Percentiles rank a stretch among this genome's conserved stretches.
Evolutionary conservation across 192 early-diverging fungal species (phyloP).

Genomic region (Backusella tarrabulga): DNA sequence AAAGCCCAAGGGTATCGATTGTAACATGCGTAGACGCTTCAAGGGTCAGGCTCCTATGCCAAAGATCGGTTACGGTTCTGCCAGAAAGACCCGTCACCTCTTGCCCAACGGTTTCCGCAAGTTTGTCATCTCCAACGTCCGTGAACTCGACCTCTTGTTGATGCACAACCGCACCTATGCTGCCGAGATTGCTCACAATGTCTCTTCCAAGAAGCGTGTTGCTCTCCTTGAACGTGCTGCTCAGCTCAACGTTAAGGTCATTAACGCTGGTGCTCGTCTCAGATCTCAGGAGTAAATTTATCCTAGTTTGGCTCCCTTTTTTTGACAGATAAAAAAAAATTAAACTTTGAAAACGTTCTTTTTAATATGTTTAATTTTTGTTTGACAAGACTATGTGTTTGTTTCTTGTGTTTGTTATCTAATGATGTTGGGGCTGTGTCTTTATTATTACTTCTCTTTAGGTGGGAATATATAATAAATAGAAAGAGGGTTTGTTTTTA

Average conservation of each 20-base stretch:
- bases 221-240: slow-evolving; percentile 91
- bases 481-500: not conserved
- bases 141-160: slow-evolving; percentile 92
- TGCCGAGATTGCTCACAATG: slow-evolving; percentile 98
- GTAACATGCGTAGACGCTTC: slow-evolving; percentile 96
- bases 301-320: not conserved
- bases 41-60: slow-evolving; percentile 97
- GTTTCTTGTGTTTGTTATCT: not conserved
- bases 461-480: not conserved
- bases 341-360: not conserved
- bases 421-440: not conserved
- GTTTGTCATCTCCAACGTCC: slow-evolving; percentile 89
- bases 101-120: slow-evolving; percentile 99
- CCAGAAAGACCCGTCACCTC: slow-evolving; percentile 94
- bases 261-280: slow-evolving; percentile 89
- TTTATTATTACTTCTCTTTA: not conserved
- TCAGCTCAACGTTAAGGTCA: slow-evolving; percentile 96
- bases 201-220: slow-evolving; percentile 92
- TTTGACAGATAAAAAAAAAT: not conserved
- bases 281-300: slow-evolving; percentile 69
- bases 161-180: slow-evolving; percentile 99
- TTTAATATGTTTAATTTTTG: not conserved
- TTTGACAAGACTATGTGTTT: not conserved
- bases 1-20: slow-evolving; percentile 99
- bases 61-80: slow-evolving; percentile 99